These are phyloP conservation scores for Vickermania spadyakhi DNA, from an alignment of 208 protist species.

Conservation along the genomic window DNA sequence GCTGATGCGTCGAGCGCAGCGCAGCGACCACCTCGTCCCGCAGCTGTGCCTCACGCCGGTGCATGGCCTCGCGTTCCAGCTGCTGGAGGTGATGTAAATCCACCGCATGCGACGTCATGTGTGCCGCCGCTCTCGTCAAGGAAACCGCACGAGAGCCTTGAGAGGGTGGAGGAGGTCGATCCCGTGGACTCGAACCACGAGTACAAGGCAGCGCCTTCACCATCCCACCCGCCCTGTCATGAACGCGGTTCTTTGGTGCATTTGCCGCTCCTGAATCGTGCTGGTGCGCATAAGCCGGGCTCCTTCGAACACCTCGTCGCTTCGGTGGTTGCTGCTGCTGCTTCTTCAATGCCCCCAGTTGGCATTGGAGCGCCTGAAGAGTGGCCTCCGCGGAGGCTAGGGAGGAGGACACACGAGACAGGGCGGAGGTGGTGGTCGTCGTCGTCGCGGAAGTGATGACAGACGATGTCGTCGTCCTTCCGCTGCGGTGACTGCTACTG, in stretches of 20 bases:
- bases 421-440: too few relatives aligned
- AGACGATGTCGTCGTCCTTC: neutral
- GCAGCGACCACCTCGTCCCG: slow-evolving; percentile 7
- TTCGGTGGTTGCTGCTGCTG: neutral
- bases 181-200: too few relatives aligned
- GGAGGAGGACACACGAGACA: neutral
- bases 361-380: neutral
- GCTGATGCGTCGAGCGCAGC: slow-evolving; percentile 9
- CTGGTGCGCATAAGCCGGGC: too few relatives aligned
- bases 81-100: neutral
- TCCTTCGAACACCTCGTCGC: too few relatives aligned
- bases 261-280: too few relatives aligned
- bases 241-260: too few relatives aligned
- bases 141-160: too few relatives aligned
- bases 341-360: neutral
- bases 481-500: neutral
- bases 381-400: neutral
- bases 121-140: neutral
- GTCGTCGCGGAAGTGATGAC: neutral
- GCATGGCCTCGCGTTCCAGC: neutral
- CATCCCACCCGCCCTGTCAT: too few relatives aligned
- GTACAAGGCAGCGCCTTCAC: too few relatives aligned
- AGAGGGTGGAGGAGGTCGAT: too few relatives aligned
- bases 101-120: neutral
- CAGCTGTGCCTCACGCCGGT: neutral